Base-by-base conservation (phyloP, 2,329 filamentous ascomycete genomes). In the Claviceps africana region DNA sequence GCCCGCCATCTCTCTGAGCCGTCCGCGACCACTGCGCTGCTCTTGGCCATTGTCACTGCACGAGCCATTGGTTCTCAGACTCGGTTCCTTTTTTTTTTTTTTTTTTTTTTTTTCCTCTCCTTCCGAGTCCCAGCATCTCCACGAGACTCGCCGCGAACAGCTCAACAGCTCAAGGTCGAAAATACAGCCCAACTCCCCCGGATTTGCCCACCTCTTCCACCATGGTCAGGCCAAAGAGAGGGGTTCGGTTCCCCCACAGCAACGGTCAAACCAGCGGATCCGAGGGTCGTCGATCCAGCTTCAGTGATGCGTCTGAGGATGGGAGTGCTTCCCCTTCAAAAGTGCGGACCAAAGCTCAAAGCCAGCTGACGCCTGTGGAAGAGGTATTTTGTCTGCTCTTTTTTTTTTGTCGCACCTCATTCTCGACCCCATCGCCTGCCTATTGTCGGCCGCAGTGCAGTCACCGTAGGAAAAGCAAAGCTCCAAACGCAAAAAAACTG, bases 291-390 rank as follows among this genome's bases (percentile, higher is more conserved):
- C 81, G 84, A 60, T 77, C 78, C 53, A 86, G 83, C 73, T 81
- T 87, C 68, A 86, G 83, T 59, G 84, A 86, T 58, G 75, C 75
- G 61, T 85, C 81, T 64, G 83, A 85, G 61, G 68, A 69, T 55
- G 67, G 67, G 21, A 65, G 65, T 54, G 64, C 64, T n/a, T 67
- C 67, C 13, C 62, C 67, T 28, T 62, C 63, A 44, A 60, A 61
- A 52, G 56, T 58, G 51, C 63, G 57, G 51, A 47, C 60, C 15
- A 61, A 62, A 53, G 50, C 56, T 10, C 59, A 63, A 50, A 56
- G 59, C 13, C 61, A 62, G 39, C 61, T 69, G 51, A 62, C 59
- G 51, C 60, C 66, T 15, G 66, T 69, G 6, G 57, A 64, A 46
- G 67, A 70, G 65, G 67, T 69, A 58, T 45, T 8, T 10, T 47